phyloP scores from a whole-genome alignment of 306 rosid species.

The Cicer chorassanicum region DNA sequence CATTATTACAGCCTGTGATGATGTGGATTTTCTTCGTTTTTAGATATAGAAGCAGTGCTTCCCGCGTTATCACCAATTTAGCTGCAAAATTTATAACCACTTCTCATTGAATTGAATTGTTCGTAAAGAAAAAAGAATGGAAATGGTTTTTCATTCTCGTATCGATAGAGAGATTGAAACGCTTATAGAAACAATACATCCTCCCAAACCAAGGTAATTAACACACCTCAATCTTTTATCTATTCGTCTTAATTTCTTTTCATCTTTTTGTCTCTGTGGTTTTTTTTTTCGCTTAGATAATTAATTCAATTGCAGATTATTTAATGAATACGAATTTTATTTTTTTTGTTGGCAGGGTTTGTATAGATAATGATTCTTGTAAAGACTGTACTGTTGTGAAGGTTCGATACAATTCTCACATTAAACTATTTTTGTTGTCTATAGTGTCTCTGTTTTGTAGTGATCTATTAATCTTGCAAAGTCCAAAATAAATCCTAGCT shows the following conservation, averaged over 20 bases:
- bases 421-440: not conserved
- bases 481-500: conserved; percentile 1
- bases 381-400: conserved; percentile 75
- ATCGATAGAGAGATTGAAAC: conserved; percentile 73
- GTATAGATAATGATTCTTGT: conserved; percentile 83
- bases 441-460: conserved; percentile 10
- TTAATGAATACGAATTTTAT: not conserved
- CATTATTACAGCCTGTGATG: not conserved
- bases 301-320: not conserved
- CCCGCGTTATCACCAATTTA: not conserved
- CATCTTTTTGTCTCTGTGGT: not conserved
- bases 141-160: conserved; percentile 53
- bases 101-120: no score
- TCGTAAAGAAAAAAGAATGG: no score
- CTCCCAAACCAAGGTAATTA: conserved; percentile 65
- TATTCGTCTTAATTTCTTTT: not conserved
- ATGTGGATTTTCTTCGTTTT: not conserved
- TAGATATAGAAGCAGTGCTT: not conserved
- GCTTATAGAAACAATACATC: conserved; percentile 82
- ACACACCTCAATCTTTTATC: not conserved
- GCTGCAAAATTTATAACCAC: no score
- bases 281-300: not conserved
- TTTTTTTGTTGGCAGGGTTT: conserved; percentile 65
- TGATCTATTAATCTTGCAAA: not conserved
- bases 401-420: conserved; percentile 54